Conservation (phyloP, 2,329 filamentous ascomycete genomes). For the Talaromyces sp. region DNA sequence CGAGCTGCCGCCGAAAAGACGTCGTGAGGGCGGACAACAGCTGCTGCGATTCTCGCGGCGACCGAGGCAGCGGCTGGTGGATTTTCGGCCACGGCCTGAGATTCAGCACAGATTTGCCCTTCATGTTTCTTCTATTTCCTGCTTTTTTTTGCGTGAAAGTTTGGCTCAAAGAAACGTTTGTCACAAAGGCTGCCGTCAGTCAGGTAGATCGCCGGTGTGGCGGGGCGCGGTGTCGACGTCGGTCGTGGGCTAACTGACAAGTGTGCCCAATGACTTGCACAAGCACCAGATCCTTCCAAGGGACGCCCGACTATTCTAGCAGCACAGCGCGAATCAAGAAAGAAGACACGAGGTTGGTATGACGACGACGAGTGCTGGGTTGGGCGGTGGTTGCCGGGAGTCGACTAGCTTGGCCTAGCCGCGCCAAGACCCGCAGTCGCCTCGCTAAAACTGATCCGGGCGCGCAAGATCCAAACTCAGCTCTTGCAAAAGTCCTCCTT, state of each 20-base stretch:
- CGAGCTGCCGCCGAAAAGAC: slow-evolving; percentile 61
- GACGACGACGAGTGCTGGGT: not conserved
- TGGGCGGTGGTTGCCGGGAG: not conserved
- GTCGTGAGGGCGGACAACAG: slow-evolving; percentile 57
- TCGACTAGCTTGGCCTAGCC: slow-evolving; percentile 5
- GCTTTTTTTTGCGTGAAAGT: not conserved
- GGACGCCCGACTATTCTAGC: not conserved
- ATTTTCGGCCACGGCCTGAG: slow-evolving; percentile 53
- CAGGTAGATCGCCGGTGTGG: not conserved
- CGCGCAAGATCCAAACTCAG: slow-evolving; percentile 16
- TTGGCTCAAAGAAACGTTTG: not conserved
- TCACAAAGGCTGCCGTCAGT: not conserved
- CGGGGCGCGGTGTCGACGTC: not conserved
- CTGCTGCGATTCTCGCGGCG: slow-evolving; percentile 54
- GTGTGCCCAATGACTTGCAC: not conserved
- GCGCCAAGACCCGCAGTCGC: not conserved
- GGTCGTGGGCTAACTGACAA: not conserved
- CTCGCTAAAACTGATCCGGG: slow-evolving; percentile 25
- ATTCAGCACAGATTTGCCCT: slow-evolving; percentile 43
- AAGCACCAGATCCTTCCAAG: not conserved
- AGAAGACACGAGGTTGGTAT: not conserved
- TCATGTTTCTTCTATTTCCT: slow-evolving; percentile 45
- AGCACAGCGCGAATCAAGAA: not conserved
- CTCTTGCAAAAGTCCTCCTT: slow-evolving; percentile 17
- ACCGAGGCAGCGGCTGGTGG: slow-evolving; percentile 48